phyloP scores from a whole-genome alignment of 73 alveolate genomes.

The Breviolum minutum region DNA sequence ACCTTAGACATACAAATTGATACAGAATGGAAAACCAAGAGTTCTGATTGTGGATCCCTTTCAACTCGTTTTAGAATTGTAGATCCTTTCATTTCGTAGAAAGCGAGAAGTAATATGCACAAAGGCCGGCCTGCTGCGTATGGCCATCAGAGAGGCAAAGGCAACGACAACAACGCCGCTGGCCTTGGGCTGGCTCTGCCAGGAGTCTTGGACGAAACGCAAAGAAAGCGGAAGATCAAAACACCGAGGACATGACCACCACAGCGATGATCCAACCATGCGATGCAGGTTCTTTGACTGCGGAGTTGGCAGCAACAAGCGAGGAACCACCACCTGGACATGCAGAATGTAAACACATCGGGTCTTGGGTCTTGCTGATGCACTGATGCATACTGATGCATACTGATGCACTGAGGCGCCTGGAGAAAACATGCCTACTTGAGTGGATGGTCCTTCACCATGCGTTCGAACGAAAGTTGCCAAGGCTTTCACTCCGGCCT shows the following conservation, averaged over 20 bases:
- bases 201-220: background rate
- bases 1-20: background rate
- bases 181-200: background rate
- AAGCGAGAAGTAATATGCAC: background rate
- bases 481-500: constrained; percentile 47
- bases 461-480: background rate
- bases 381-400: background rate
- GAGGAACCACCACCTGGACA: background rate
- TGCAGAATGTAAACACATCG: background rate
- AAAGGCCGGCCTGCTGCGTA: constrained; percentile 7
- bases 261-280: background rate
- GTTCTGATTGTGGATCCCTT: too few species aligned
- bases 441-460: constrained; percentile 31
- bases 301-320: constrained; percentile 24
- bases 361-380: background rate
- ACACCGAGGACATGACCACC: background rate
- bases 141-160: background rate
- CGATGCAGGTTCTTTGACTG: background rate
- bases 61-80: too few species aligned
- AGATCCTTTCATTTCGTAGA: too few species aligned
- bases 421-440: constrained; percentile 6
- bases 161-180: background rate
- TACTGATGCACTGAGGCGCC: background rate
- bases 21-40: too few species aligned
- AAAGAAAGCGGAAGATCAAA: background rate